phyloP scores from a whole-genome alignment of 2,329 filamentous ascomycete species.

The Aspergillus persii region DNA sequence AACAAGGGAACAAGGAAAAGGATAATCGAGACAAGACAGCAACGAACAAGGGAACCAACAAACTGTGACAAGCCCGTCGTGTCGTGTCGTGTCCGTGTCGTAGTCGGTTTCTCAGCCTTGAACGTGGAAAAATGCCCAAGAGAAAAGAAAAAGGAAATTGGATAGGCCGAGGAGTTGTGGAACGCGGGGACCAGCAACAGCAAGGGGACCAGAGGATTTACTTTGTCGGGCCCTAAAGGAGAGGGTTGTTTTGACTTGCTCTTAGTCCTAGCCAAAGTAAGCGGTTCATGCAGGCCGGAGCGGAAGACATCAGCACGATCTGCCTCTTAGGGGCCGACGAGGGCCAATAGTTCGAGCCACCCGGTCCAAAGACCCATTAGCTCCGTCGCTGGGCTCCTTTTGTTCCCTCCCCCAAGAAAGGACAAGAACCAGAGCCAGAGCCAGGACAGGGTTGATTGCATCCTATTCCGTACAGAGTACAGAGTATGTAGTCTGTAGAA shows the following conservation, averaged over 20 bases:
- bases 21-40: not conserved
- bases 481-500: too few species aligned
- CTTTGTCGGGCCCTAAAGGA: not conserved
- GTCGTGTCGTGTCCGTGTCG: not conserved
- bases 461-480: too few species aligned
- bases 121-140: not conserved
- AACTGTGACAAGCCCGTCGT: not conserved
- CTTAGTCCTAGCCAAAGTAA: slow-evolving; percentile 16
- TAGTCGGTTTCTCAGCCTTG: not conserved
- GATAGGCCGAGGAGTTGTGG: slow-evolving; percentile 19
- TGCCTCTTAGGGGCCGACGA: slow-evolving; percentile 18
- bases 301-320: slow-evolving; percentile 26
- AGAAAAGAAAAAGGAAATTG: not conserved
- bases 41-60: not conserved
- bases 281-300: slow-evolving; percentile 23
- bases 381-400: not conserved
- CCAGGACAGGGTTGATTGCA: too few species aligned
- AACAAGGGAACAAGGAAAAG: not conserved
- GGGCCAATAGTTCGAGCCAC: slow-evolving; percentile 24
- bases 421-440: not conserved
- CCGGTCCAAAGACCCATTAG: slow-evolving; percentile 1
- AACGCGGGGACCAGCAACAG: slow-evolving; percentile 27
- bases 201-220: slow-evolving; percentile 24
- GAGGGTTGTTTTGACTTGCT: not conserved
- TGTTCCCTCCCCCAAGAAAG: not conserved